Conservation (phyloP, 179 eudicot species). For the Beta lomatogona region DNA sequence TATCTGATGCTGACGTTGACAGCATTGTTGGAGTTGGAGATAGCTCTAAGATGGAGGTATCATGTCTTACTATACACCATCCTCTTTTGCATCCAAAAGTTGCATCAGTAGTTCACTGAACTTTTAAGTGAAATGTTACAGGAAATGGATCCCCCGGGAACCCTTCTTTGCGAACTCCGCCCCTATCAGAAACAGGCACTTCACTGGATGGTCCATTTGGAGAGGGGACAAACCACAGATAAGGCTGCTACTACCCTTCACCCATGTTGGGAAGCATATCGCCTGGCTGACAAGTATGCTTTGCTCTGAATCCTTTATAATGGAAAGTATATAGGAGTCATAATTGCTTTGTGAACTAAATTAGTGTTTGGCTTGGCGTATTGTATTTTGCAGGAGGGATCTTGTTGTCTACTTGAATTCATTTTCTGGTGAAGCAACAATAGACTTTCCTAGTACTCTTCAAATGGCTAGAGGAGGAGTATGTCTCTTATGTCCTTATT, state of each 20-base stretch:
- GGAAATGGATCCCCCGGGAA: slow-evolving; percentile 96
- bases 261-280: slow-evolving; percentile 98
- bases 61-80: background rate
- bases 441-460: slow-evolving; percentile 91
- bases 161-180: slow-evolving; percentile 85
- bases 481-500: slow-evolving; percentile 32
- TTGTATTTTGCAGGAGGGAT: slow-evolving; percentile 69
- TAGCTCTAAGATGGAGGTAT: slow-evolving; percentile 80
- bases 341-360: background rate
- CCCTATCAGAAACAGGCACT: slow-evolving; percentile 98
- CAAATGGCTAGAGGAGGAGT: slow-evolving; percentile 99
- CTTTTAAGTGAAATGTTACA: slow-evolving; percentile 26
- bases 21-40: slow-evolving; percentile 84
- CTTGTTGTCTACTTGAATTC: slow-evolving; percentile 79
- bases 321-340: background rate
- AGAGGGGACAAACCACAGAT: slow-evolving; percentile 70
- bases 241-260: slow-evolving; percentile 87
- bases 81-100: background rate
- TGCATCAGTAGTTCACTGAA: slow-evolving; percentile 4
- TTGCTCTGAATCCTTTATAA: background rate
- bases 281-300: slow-evolving; percentile 77
- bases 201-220: slow-evolving; percentile 84
- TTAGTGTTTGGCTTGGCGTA: slow-evolving; percentile 8
- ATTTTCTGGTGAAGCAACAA: slow-evolving; percentile 96
- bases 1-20: slow-evolving; percentile 88